phyloP scores from a whole-genome alignment of 2,329 filamentous ascomycete species.

The Cercospora nicotianae region DNA sequence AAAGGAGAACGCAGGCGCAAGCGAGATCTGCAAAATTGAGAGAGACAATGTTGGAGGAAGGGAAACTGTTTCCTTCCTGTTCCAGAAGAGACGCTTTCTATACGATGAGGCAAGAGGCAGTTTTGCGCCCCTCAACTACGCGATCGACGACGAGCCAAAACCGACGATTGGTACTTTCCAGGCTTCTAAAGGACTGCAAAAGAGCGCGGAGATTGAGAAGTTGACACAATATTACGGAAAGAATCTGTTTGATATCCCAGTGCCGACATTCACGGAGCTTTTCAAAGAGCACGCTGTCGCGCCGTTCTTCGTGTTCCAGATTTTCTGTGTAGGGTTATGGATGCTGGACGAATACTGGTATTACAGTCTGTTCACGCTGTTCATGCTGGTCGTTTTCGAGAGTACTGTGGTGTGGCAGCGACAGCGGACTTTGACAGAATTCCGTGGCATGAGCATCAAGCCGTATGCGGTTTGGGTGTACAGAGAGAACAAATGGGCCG shows the following conservation, averaged over 20 bases:
- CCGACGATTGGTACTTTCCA: slow-evolving; percentile 78
- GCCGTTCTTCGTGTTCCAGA: slow-evolving; percentile 98
- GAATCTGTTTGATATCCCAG: slow-evolving; percentile 96
- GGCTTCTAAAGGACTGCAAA: slow-evolving; percentile 70
- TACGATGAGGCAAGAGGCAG: slow-evolving; percentile 69
- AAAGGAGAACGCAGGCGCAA: slow-evolving; percentile 79
- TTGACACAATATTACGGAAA: slow-evolving; percentile 90
- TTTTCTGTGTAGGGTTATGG: slow-evolving; percentile 98
- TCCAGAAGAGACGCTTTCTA: slow-evolving; percentile 96
- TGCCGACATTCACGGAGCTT: slow-evolving; percentile 90
- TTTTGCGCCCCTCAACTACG: slow-evolving; percentile 82
- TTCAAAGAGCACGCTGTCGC: slow-evolving; percentile 98
- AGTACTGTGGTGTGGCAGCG: slow-evolving; percentile 99
- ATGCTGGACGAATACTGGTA: slow-evolving; percentile 99
- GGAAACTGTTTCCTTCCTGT: slow-evolving; percentile 81
- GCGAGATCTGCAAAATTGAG: slow-evolving; percentile 81
- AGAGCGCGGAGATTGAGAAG: slow-evolving; percentile 71
- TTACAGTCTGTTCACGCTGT: slow-evolving; percentile 96
- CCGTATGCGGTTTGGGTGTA: slow-evolving; percentile 94
- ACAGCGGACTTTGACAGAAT: slow-evolving; percentile 91
- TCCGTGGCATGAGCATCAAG: slow-evolving; percentile 99
- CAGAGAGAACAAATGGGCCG: slow-evolving; percentile 81
- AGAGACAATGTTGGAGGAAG: slow-evolving; percentile 76
- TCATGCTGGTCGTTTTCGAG: slow-evolving; percentile 97
- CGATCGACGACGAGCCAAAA: slow-evolving; percentile 82